Evolutionary conservation across 164 flowering plant genomes (phyloP), one percentile per base, ranked within the genome.

Genomic region (Nymphaea colorata): DNA sequence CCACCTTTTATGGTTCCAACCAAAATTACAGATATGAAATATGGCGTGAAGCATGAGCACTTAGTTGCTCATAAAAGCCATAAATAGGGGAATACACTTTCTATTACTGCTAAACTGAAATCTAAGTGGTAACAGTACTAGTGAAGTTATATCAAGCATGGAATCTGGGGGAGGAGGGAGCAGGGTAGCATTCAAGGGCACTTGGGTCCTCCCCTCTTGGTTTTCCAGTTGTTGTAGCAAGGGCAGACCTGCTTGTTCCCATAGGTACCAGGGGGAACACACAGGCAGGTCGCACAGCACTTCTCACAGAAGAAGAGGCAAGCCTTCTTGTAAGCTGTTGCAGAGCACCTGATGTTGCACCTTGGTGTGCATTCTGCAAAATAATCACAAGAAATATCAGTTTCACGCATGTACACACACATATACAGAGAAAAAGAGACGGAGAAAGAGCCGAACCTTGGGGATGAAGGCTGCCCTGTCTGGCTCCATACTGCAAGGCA

Each of bases 161-260:
- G 59, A 55, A 55, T 8, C 10, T 55, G 16, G 12, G 10, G 16
- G 16, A 55, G 16, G 59, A 55, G 10, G 59, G 59, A 55, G 16
- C 59, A 55, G 10, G 59, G 59, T 0, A 55, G 16, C 16, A 55
- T 55, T 74, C 62, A 74, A 4, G 76, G 76, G 68, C 76, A 74
- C 70, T 74, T 74, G 76, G 76, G 76, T 55, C 76, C 73, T 25
- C 76, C 76, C 41, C 73, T 70, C 70, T 70, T 67, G 73, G 76
- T 74, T 67, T 74, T 74, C 76, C 76, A 74, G 73, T 74, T 70
- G 59, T 70, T 70, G 68, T 74, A 74, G 70, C 76, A 74, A 64
- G 76, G 76, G 73, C 76, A 74, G 57, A 67, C 14, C 65, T 74
- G 76, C 70, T 74, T 74, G 73, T 74, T 74, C 4, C 76, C 76